Evolutionary conservation across 2,329 filamentous ascomycete species (phyloP).

Genomic region (Penicillium janthinellum): DNA sequence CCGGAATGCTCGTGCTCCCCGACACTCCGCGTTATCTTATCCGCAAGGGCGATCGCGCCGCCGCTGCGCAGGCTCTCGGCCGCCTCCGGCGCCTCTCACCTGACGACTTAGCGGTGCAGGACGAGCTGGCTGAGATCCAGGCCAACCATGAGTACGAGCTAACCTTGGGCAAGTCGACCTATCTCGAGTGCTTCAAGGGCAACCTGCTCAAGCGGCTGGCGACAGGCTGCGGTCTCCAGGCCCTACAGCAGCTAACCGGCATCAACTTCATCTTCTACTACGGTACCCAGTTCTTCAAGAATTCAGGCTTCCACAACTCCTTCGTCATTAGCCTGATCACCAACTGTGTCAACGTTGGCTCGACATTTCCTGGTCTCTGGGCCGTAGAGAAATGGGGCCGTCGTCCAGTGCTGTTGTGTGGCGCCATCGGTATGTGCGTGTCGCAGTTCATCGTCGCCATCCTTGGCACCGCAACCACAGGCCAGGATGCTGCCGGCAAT

Average conservation of each 20-base stretch:
- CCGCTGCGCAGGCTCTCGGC: conserved; percentile 63
- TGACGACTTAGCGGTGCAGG: conserved; percentile 67
- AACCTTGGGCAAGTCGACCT: conserved; percentile 7
- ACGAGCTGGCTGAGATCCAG: conserved; percentile 78
- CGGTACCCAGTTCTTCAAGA: conserved; percentile 41
- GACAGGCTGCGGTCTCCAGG: conserved; percentile 42
- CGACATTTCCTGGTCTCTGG: conserved; percentile 50
- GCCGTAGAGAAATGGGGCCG: conserved; percentile 53
- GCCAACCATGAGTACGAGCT: conserved; percentile 82
- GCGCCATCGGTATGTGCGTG: conserved; percentile 48
- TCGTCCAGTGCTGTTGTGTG: conserved; percentile 46
- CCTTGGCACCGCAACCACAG: conserved; percentile 45
- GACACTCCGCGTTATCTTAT: conserved; percentile 83
- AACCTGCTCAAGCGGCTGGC: conserved; percentile 39
- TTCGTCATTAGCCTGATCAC: conserved; percentile 46
- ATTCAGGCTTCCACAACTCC: conserved; percentile 3
- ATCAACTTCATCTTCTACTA: conserved; percentile 49
- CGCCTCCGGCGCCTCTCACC: conserved; percentile 69
- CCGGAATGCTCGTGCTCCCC: conserved; percentile 72
- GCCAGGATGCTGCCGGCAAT: background rate
- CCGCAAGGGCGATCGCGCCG: conserved; percentile 69
- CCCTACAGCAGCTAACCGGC: conserved; percentile 45
- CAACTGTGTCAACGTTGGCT: conserved; percentile 49
- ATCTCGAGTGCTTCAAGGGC: conserved; percentile 21
- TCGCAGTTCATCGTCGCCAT: conserved; percentile 52